Evolutionary conservation across 352 stramenopile species (phyloP), one percentile per base, ranked within the genome.

Genomic region (Phytophthora cryptogea): DNA sequence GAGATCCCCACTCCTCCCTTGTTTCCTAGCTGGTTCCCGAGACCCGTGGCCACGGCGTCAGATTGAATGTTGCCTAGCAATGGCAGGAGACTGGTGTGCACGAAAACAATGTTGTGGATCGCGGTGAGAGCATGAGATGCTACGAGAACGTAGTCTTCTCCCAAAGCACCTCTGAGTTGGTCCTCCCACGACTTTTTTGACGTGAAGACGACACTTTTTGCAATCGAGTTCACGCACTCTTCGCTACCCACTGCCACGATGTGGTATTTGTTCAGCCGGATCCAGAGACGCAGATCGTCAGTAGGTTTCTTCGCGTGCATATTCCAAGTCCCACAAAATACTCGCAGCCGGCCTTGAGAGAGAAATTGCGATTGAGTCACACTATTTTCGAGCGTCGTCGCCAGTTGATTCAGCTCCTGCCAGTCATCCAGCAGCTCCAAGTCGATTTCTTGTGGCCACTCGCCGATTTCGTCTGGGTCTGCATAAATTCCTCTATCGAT

Each of bases 11-110:
- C 94, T n/a, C 90, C 94, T 48, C 84, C 96, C 66, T 99, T 98
- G 69, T 99, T 99, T 39, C 96, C 92, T 16, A 99, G 77, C 8
- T 98, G 86, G 56, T 98, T 98, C 0, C 91, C 94, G 30, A 98
- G 79, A 0, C 95, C 95, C 26, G 94, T 98, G 0, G 95, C 90
- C 5, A 98, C 91, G 32, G 86, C 86, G 44, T 97, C 80, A 10
- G 87, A 89, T 58, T 97, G 81, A 31, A 99, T 80, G 31, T 97
- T 82, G 17, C 83, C 76, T 7, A 98, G 62, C 35, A 96, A 60
- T 23, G 88, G 83, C 10, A 95, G 63, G 23, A 95, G 40, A 54
- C 85, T 94, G 14, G 83, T 78, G 60, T 97, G 91, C n/a, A 86
- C 87, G 76, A 98, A 98, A 13, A 99, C 77, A 23, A 87, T 76